These are phyloP conservation scores for Eragrostis nindensis DNA, from an alignment of 176 grass and related monocot species.

Conservation along the genomic window DNA sequence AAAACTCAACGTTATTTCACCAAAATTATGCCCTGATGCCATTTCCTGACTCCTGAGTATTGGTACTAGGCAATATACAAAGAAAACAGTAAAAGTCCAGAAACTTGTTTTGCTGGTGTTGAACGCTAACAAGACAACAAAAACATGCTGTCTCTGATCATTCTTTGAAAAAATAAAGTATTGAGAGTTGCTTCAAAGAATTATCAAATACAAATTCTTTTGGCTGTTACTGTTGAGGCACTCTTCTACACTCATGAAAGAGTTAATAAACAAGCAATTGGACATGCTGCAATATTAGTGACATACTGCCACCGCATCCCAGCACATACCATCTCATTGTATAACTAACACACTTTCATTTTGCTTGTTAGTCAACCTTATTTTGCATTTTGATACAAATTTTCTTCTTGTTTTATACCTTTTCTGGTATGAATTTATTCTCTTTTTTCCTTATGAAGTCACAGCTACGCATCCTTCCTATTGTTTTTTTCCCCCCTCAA, in stretches of 20 bases:
- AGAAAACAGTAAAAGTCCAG: neutral
- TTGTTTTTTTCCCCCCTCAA: no score
- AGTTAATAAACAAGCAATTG: neutral
- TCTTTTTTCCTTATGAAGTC: conserved; percentile 23
- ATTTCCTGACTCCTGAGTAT: neutral
- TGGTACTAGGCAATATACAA: neutral
- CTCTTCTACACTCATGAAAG: neutral
- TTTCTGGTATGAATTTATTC: neutral
- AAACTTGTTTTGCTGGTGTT: neutral
- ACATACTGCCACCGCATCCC: neutral
- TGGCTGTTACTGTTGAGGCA: no score
- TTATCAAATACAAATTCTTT: no score
- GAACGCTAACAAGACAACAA: neutral
- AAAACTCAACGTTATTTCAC: neutral
- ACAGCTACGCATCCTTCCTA: neutral
- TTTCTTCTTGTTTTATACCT: neutral
- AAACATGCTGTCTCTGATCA: neutral
- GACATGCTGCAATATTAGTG: neutral
- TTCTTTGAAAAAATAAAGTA: neutral
- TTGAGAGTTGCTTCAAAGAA: neutral
- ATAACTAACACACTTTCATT: neutral
- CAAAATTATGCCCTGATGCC: neutral
- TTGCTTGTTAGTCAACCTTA: neutral
- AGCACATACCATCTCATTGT: neutral
- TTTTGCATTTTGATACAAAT: neutral